These are phyloP conservation scores for Cystofilobasidium capitatum DNA, from an alignment of 768 basidiomycete species.

Conservation along the genomic window DNA sequence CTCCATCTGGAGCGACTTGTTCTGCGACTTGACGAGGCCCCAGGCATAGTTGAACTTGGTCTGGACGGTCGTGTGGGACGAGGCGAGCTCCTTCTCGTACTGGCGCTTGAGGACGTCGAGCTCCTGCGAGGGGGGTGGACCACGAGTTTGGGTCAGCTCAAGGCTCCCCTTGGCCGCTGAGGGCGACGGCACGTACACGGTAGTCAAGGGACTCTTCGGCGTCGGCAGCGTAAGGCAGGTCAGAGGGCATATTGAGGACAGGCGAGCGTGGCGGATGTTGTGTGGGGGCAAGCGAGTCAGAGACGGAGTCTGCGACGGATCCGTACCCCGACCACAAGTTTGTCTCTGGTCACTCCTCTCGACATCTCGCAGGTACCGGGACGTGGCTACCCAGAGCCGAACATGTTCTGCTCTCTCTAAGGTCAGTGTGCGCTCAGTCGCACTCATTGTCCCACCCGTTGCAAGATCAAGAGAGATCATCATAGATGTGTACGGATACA, in stretches of 20 bases:
- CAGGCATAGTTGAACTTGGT: conserved; percentile 97
- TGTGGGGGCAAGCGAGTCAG: not conserved
- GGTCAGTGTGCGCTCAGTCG: too few species aligned
- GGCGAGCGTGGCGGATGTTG: not conserved
- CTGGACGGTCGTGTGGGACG: conserved; percentile 79
- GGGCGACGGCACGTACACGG: conserved; percentile 58
- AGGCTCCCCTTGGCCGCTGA: not conserved
- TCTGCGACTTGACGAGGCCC: conserved; percentile 77
- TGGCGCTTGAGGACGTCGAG: conserved; percentile 60
- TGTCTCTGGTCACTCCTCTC: too few species aligned
- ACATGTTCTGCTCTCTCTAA: too few species aligned
- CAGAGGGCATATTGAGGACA: conserved; percentile 47
- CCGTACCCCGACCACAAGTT: too few species aligned
- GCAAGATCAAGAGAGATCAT: too few species aligned
- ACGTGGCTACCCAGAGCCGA: too few species aligned
- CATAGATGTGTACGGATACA: too few species aligned
- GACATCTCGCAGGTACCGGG: too few species aligned
- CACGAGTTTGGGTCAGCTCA: not conserved
- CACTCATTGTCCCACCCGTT: too few species aligned
- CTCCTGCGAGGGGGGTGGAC: conserved; percentile 3
- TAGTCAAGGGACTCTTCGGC: conserved; percentile 77
- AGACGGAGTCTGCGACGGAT: too few species aligned
- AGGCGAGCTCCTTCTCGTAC: conserved; percentile 75
- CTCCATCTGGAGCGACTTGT: conserved; percentile 75
- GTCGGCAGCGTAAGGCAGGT: conserved; percentile 91